Base-by-base conservation (phyloP, 139 green algal species). In the Closterium sp. region DNA sequence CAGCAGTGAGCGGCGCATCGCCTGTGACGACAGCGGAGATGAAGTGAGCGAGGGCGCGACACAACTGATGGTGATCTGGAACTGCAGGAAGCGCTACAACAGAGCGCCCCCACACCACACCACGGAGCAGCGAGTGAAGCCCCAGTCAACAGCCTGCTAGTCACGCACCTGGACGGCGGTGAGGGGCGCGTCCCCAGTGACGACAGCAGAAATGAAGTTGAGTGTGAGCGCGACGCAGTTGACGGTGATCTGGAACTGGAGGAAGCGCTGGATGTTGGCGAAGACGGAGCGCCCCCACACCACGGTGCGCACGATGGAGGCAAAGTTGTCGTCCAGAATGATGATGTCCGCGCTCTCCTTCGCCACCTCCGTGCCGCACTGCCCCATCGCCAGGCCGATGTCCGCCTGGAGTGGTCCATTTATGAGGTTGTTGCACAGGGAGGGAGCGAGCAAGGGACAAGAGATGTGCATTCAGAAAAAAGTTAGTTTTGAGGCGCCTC, bases 11-110 rank as follows among this genome's bases (percentile, higher is more conserved):
- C 1, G 55, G 55, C 12, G 55, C 55, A 28, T 76, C 55, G 7
- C 55, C 55, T 28, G 96, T 96, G 38, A 96, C 96, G 30, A 98
- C 90, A 10, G 98, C 97, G 9, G 97, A 95, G 23, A 98, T 94
- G 91, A 99, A 98, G 34, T 98, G 55, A 99, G 95, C 19, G 97
- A 95, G 81, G 99, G 96, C 25, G 98, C 98, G 43, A 99, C 98
- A 36, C 98, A 94, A 95, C 99, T 99, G 88, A 99, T 97, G 31
- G 97, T 98, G 64, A 99, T 95, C 95, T 98, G 97, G 94, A 98
- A 98, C 96, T 98, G 96, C 64, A 99, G 93, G 94, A 99, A 99
- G 96, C 99, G 99, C 86, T 97, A 99, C 99, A n/a, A 99, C 97
- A 66, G 94, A 97, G 89, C 98, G 96, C 25, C 98, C 98, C 98